Conservation (phyloP, 441 rosid genomes). For the Brassica hybrid region DNA sequence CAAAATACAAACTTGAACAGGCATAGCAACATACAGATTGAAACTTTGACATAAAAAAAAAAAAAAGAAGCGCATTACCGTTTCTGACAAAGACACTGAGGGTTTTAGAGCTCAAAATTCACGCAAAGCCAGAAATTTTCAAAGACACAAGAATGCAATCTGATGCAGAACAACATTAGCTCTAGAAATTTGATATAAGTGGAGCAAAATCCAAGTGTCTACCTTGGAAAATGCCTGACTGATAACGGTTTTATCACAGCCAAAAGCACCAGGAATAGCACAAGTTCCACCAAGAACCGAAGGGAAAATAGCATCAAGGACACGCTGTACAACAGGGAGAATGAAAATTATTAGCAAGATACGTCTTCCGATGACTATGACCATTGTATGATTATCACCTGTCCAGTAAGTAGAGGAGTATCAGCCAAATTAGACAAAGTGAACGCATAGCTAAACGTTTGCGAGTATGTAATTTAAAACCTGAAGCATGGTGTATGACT, state of each 20-base stretch:
- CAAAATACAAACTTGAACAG: no score
- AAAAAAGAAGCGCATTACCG: no score
- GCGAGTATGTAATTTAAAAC: constrained; percentile 43
- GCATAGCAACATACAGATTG: no score
- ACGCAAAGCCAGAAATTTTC: no score
- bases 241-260: constrained; percentile 99
- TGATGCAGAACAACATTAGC: no score
- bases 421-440: constrained; percentile 57
- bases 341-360: constrained; percentile 38
- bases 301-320: constrained; percentile 99
- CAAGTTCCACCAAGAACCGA: constrained; percentile 99
- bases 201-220: no score
- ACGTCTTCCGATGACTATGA: not conserved
- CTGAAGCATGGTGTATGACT: constrained; percentile 97
- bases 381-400: constrained; percentile 53
- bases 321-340: constrained; percentile 67
- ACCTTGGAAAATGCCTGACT: constrained; percentile 99
- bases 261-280: constrained; percentile 99
- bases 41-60: no score
- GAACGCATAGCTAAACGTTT: constrained; percentile 16
- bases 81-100: no score
- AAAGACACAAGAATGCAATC: no score
- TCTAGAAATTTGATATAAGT: no score
- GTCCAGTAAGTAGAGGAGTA: constrained; percentile 98
- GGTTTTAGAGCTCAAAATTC: no score